phyloP scores from a whole-genome alignment of 768 basidiomycete species.

The Glaciozyma antarctica region DNA sequence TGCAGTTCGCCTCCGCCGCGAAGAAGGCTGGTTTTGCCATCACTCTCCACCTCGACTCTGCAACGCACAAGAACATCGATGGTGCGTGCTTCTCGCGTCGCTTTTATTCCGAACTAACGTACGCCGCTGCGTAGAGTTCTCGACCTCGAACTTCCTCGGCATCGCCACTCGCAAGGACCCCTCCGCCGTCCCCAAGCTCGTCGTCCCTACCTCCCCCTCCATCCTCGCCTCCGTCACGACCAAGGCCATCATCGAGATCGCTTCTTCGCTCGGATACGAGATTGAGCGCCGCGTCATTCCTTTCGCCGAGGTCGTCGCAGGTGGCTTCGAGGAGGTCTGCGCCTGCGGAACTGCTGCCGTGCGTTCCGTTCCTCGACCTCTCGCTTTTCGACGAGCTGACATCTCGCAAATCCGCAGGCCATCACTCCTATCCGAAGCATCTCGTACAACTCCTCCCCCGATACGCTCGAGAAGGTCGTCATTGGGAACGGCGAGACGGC shows the following conservation, averaged over 20 bases:
- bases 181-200: conserved; percentile 24
- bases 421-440: conserved; percentile 35
- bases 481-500: conserved; percentile 34
- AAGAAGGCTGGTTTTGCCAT: conserved; percentile 34
- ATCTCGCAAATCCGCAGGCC: background rate
- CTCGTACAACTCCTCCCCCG: conserved; percentile 24
- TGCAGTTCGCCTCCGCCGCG: conserved; percentile 23
- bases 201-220: conserved; percentile 29
- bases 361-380: background rate
- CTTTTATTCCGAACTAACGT: background rate
- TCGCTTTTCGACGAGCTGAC: background rate
- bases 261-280: conserved; percentile 30
- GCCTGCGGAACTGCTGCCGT: conserved; percentile 28
- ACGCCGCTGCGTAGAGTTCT: conserved; percentile 29
- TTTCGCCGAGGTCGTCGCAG: conserved; percentile 32
- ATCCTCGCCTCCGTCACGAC: conserved; percentile 35
- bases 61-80: conserved; percentile 31
- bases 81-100: background rate
- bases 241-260: conserved; percentile 32
- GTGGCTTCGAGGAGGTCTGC: conserved; percentile 32
- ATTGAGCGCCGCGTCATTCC: conserved; percentile 27
- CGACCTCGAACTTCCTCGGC: conserved; percentile 34
- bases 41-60: conserved; percentile 34
- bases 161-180: conserved; percentile 15
- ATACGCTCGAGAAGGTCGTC: conserved; percentile 23